Base-by-base conservation (phyloP, 805 yeast species). In the Kodamaea nitidulidarum region DNA sequence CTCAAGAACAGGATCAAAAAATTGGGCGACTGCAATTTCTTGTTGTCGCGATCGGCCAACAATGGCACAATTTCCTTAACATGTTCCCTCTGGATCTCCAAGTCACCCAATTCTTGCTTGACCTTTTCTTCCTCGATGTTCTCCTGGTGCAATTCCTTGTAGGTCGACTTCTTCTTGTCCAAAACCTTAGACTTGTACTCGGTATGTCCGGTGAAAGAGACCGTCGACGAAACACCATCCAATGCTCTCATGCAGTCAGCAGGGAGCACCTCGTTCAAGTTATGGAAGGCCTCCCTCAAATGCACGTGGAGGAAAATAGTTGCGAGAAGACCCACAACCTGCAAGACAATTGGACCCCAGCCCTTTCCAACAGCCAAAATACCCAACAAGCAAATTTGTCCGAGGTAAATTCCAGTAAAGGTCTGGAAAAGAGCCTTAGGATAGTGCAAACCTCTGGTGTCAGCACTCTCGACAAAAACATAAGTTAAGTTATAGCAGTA, bases 291-390 rank as follows among this genome's bases (percentile, higher is more conserved):
- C 7, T 55, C 45, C 45, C 72, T 76, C 55, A 91, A 60, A 46
- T 78, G 74, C 21, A 77, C 12, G 52, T 91, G 96, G 42, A 76
- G 70, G 55, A 86, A 81, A 3, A 75, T 74, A 0, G 97, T 87
- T 47, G 73, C 60, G 7, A 73, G 75, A 10, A 87, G 52, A 30
- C 83, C 69, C 37, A 90, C 70, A 1, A 78, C 80, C 58, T 84
- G 86, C 39, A 91, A 63, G 3, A 81, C 85, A 47, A 88, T 73
- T 26, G 96, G 95, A 32, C 96, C 98, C 96, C 96, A 91, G 30
- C 95, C 84, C 70, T 87, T 87, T 45, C 95, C 88, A 40, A 91
- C 95, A 12, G 78, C 85, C 57, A 88, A 90, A 40, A 93, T 61
- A 40, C 96, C 97, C 39, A 93, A 58, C 46, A 93, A 52, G 68